Conservation (phyloP, 306 rosid species). For the Vigna radiata region DNA sequence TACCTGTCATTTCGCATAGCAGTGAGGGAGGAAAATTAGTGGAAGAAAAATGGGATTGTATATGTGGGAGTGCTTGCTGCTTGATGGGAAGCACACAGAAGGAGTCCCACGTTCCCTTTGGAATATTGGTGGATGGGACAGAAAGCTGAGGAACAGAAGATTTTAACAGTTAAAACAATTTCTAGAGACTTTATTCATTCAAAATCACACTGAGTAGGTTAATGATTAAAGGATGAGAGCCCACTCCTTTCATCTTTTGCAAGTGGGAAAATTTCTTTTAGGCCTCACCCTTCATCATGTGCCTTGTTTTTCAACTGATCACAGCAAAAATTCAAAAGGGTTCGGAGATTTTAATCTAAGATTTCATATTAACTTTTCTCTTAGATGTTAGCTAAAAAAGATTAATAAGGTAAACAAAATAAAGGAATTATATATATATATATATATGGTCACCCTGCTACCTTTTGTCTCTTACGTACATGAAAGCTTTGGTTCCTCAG, state of each 20-base stretch:
- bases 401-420: slow-evolving; percentile 35
- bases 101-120: slow-evolving; percentile 74
- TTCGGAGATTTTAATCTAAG: background rate
- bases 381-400: slow-evolving; percentile 2
- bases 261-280: slow-evolving; percentile 53
- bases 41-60: slow-evolving; percentile 29
- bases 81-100: slow-evolving; percentile 55
- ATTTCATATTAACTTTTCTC: slow-evolving; percentile 10
- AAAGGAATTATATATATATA: background rate
- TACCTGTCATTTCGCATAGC: slow-evolving; percentile 49
- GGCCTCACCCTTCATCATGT: slow-evolving; percentile 37
- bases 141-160: slow-evolving; percentile 87
- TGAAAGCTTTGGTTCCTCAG: slow-evolving; percentile 51
- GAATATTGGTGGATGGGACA: slow-evolving; percentile 86
- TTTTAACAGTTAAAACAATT: slow-evolving; percentile 66
- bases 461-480: background rate
- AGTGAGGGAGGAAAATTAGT: slow-evolving; percentile 25
- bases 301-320: slow-evolving; percentile 20
- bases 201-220: slow-evolving; percentile 55
- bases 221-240: slow-evolving; percentile 59
- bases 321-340: background rate
- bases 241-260: slow-evolving; percentile 50
- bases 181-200: slow-evolving; percentile 52
- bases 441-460: background rate
- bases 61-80: slow-evolving; percentile 53